Evolutionary conservation across 352 stramenopile genomes (phyloP).

Genomic region (Phytopythium sindhum): DNA sequence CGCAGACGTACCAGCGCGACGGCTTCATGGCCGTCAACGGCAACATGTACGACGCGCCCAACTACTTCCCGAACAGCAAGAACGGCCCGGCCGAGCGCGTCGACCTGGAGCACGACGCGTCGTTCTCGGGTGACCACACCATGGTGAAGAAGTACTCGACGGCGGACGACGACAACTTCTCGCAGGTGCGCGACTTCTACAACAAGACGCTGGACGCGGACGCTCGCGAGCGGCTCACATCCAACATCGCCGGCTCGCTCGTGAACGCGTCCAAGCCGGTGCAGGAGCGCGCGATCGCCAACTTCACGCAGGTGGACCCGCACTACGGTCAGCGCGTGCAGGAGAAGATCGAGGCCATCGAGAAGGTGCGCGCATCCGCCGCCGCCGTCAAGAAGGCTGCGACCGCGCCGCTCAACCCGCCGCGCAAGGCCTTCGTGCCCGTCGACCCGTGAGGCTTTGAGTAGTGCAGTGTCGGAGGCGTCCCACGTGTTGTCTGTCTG

Average conservation of each 20-base stretch:
- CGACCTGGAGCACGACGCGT: slow-evolving; percentile 17
- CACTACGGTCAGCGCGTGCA: slow-evolving; percentile 82
- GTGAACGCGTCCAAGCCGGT: slow-evolving; percentile 79
- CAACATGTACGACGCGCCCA: slow-evolving; percentile 69
- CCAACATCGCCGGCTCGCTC: slow-evolving; percentile 86
- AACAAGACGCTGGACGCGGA: slow-evolving; percentile 67
- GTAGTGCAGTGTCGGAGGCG: background rate
- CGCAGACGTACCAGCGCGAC: slow-evolving; percentile 83
- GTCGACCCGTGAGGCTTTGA: slow-evolving; percentile 18
- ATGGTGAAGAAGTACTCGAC: slow-evolving; percentile 68
- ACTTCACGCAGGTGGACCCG: slow-evolving; percentile 84
- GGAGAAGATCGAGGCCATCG: slow-evolving; percentile 39
- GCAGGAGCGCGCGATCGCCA: slow-evolving; percentile 79
- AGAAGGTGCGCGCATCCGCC: slow-evolving; percentile 16
- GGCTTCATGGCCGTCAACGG: slow-evolving; percentile 72
- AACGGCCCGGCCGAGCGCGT: slow-evolving; percentile 39
- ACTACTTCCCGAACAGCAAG: slow-evolving; percentile 90
- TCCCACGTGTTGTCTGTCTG: background rate
- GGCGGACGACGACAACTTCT: slow-evolving; percentile 89
- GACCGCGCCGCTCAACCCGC: slow-evolving; percentile 20
- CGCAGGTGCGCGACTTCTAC: slow-evolving; percentile 83
- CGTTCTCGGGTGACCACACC: slow-evolving; percentile 34
- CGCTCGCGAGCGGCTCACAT: slow-evolving; percentile 71
- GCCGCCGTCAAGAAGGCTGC: slow-evolving; percentile 25
- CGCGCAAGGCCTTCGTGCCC: slow-evolving; percentile 27